These are phyloP conservation scores for Elsinoe arachidis DNA, from an alignment of 2,329 filamentous ascomycete genomes.

Conservation along the genomic window DNA sequence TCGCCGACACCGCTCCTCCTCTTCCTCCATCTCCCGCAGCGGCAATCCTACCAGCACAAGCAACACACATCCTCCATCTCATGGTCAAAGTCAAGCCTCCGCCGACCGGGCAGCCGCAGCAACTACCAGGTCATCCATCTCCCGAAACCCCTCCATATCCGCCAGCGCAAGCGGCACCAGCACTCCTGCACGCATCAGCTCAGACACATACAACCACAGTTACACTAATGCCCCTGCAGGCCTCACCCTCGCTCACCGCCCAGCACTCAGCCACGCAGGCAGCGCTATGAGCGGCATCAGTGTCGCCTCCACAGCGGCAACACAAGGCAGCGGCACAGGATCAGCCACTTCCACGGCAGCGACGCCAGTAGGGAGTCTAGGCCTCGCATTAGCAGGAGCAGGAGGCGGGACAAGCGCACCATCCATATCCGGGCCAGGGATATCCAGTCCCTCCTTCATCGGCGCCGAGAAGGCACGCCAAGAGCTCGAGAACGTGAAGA, in stretches of 20 bases:
- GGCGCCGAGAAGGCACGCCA: conserved; percentile 37
- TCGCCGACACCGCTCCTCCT: conserved; percentile 40
- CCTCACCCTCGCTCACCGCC: conserved; percentile 26
- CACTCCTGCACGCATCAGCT: conserved; percentile 26
- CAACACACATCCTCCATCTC: conserved; percentile 15
- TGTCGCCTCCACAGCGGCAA: conserved; percentile 14
- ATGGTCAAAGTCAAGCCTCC: conserved; percentile 28
- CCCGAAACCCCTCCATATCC: conserved; percentile 26
- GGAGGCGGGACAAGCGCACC: conserved; percentile 16
- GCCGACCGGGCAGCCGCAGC: conserved; percentile 28
- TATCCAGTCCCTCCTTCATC: conserved; percentile 25
- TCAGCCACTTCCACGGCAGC: conserved; percentile 18
- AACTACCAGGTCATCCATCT: conserved; percentile 19
- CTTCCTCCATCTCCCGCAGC: conserved; percentile 19
- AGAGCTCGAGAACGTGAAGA: conserved; percentile 42
- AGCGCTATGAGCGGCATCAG: neutral
- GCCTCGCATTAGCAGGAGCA: neutral
- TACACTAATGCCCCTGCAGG: conserved; percentile 2
- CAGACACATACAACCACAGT: conserved; percentile 21
- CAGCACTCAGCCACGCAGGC: conserved; percentile 23
- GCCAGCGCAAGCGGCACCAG: conserved; percentile 24
- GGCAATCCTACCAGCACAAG: conserved; percentile 17
- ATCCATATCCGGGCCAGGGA: conserved; percentile 12
- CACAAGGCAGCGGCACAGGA: conserved; percentile 18
- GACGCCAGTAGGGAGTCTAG: neutral